Conservation (phyloP, 2,329 filamentous ascomycete species). For the Pyrenophora seminiperda region DNA sequence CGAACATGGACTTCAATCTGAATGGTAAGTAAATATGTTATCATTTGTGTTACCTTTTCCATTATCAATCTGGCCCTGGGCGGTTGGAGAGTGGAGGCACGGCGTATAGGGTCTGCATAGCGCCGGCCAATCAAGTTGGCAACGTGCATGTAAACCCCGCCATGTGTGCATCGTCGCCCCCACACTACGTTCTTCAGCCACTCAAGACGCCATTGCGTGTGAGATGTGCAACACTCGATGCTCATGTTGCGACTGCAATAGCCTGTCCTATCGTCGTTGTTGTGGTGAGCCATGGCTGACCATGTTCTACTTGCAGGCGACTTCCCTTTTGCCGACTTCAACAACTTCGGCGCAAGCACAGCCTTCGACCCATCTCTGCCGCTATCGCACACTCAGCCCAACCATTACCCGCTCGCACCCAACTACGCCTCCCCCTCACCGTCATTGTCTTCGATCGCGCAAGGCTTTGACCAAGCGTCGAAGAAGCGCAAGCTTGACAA, state of each 20-base stretch:
- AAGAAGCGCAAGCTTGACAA: slow-evolving; percentile 56
- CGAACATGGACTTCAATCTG: slow-evolving; percentile 45
- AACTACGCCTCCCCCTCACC: slow-evolving; percentile 37
- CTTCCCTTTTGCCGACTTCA: slow-evolving; percentile 56
- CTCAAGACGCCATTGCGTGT: slow-evolving; percentile 37
- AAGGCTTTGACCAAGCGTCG: slow-evolving; percentile 39
- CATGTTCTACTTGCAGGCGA: slow-evolving; percentile 47
- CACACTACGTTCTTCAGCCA: slow-evolving; percentile 33
- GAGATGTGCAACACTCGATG: slow-evolving; percentile 16
- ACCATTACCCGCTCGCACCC: slow-evolving; percentile 32
- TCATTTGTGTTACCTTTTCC: slow-evolving; percentile 13
- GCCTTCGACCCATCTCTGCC: slow-evolving; percentile 42
- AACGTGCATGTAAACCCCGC: slow-evolving; percentile 36
- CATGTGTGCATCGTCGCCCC: slow-evolving; percentile 36
- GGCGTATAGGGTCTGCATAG: slow-evolving; percentile 18
- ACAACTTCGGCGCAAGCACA: slow-evolving; percentile 43
- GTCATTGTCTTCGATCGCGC: slow-evolving; percentile 38
- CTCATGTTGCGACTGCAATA: slow-evolving; percentile 15
- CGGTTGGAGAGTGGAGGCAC: slow-evolving; percentile 14
- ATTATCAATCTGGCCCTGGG: slow-evolving; percentile 13
- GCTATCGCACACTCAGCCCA: slow-evolving; percentile 34
- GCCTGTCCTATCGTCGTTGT: slow-evolving; percentile 10
- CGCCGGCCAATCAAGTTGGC: slow-evolving; percentile 30
- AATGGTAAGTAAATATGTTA: slow-evolving; percentile 35
- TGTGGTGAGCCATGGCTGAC: slow-evolving; percentile 40